These are phyloP conservation scores for Dryadomyces quercus-mongolicae DNA, from an alignment of 2,329 filamentous ascomycete genomes.

Conservation along the genomic window DNA sequence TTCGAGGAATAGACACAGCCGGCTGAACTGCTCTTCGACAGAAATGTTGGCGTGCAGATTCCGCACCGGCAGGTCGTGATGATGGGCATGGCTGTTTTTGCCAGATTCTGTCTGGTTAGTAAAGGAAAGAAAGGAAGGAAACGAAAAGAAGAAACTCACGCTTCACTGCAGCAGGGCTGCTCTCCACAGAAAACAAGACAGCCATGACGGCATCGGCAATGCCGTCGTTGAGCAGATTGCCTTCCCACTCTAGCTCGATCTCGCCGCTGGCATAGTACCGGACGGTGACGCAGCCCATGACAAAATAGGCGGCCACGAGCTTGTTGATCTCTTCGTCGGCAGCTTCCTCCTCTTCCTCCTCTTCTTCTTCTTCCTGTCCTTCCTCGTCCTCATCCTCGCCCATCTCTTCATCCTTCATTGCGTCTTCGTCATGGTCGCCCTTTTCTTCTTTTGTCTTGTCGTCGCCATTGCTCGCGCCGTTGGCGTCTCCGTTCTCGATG, in stretches of 20 bases:
- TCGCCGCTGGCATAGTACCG: constrained; percentile 65
- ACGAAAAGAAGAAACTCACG: constrained; percentile 36
- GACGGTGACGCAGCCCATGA: constrained; percentile 90
- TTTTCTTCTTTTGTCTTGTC: background rate
- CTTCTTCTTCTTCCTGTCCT: constrained; percentile 31
- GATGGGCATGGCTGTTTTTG: constrained; percentile 30
- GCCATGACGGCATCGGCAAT: constrained; percentile 97
- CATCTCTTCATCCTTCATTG: constrained; percentile 10
- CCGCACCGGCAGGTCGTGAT: constrained; percentile 26
- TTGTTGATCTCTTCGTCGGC: constrained; percentile 54
- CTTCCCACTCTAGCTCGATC: constrained; percentile 91
- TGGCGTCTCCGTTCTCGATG: constrained; percentile 8
- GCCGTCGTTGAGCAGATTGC: constrained; percentile 93
- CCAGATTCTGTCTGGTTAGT: constrained; percentile 38
- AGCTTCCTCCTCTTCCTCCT: constrained; percentile 19
- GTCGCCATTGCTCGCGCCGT: constrained; percentile 17
- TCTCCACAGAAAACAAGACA: constrained; percentile 83
- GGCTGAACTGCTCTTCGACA: constrained; percentile 65
- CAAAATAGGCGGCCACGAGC: constrained; percentile 45
- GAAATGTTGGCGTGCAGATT: constrained; percentile 66
- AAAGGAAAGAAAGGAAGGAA: background rate
- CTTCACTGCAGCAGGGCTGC: constrained; percentile 87
- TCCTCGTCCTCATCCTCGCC: constrained; percentile 10
- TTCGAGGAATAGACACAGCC: constrained; percentile 92
- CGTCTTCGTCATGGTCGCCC: constrained; percentile 13